A percentile compares a stretch with the other conserved stretches of the same genome.
Conservation (phyloP, 1,284 basidiomycete species). For the Cystobasidium sp. region DNA sequence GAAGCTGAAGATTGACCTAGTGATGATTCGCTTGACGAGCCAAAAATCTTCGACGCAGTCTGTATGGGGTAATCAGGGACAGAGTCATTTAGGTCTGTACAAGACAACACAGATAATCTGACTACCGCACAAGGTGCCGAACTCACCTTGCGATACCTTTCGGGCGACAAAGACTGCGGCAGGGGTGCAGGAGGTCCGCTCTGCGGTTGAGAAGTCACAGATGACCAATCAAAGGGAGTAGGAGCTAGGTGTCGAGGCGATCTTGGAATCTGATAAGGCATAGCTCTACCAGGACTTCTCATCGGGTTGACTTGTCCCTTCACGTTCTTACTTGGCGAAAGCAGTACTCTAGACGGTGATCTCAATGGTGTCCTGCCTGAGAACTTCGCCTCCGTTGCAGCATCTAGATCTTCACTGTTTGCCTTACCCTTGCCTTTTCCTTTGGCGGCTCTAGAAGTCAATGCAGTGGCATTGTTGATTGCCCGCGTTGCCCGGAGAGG, state of each 20-base stretch:
- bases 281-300: slow-evolving; percentile 11
- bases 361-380: background rate
- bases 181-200: no score
- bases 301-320: background rate
- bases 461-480: background rate
- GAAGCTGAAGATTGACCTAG: slow-evolving; percentile 1
- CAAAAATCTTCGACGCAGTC: slow-evolving; percentile 26
- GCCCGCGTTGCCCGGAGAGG: slow-evolving; percentile 16
- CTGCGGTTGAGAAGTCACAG: background rate
- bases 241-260: background rate
- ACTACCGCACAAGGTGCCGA: background rate
- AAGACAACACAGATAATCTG: background rate
- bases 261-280: slow-evolving; percentile 9
- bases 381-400: background rate
- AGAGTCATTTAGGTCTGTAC: background rate
- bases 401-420: background rate
- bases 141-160: slow-evolving; percentile 15
- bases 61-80: background rate
- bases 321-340: background rate
- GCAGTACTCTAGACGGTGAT: slow-evolving; percentile 16
- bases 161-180: slow-evolving; percentile 6
- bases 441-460: background rate
- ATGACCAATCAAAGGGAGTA: slow-evolving; percentile 16
- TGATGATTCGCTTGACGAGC: background rate
- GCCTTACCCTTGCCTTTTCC: background rate